phyloP scores from a whole-genome alignment of 164 flowering plant species.

The Magnolia changhungtana region DNA sequence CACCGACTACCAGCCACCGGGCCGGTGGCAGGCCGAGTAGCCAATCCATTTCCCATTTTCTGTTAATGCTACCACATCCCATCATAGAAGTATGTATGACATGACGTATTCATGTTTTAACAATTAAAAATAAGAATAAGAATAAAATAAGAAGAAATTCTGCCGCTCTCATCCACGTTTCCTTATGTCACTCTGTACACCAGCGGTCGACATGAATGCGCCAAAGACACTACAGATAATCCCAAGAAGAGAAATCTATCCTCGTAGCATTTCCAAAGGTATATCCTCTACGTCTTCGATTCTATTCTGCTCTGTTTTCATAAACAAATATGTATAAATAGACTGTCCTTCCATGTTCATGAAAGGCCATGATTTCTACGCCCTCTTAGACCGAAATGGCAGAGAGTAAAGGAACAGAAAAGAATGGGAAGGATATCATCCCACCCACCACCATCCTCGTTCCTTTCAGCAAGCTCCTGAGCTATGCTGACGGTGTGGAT shows the following conservation, averaged over 20 bases:
- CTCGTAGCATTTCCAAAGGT: neutral
- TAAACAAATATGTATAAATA: neutral
- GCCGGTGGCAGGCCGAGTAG: too few relatives aligned
- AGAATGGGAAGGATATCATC: neutral
- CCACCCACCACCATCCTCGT: constrained; percentile 2
- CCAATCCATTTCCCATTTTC: too few relatives aligned
- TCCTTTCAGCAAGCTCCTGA: constrained; percentile 38
- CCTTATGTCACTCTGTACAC: too few relatives aligned
- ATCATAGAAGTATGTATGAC: too few relatives aligned
- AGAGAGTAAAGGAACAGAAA: constrained; percentile 6
- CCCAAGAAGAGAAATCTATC: neutral
- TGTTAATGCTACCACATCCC: too few relatives aligned
- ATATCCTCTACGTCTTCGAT: neutral
- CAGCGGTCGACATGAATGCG: too few relatives aligned
- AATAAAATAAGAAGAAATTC: too few relatives aligned
- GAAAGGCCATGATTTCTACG: neutral
- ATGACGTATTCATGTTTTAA: too few relatives aligned
- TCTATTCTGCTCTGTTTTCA: neutral
- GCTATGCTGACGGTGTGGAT: constrained; percentile 59
- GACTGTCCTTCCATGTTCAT: neutral
- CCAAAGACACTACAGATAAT: neutral
- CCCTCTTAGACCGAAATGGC: neutral
- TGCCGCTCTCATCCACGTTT: too few relatives aligned
- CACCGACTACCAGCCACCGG: too few relatives aligned
- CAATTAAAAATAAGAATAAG: too few relatives aligned